Base-by-base conservation (phyloP, 306 rosid species). In the Alnus glutinosa region DNA sequence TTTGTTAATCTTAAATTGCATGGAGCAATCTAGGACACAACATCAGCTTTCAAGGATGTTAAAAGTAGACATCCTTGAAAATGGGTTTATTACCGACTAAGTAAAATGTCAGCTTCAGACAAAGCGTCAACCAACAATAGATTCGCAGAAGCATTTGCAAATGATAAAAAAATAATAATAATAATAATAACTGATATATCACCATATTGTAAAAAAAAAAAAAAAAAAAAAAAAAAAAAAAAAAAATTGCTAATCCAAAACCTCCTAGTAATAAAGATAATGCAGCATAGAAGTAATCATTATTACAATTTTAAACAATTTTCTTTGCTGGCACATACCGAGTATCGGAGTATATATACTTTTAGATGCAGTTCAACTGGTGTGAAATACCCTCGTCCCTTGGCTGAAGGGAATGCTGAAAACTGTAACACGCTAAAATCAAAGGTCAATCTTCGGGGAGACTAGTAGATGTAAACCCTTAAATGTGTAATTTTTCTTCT, bases 271-370 rank as follows among this genome's bases (percentile, higher is more conserved):
- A 78, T 46, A 47, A 48, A 57, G 58, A 57, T 10, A 28, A 55
- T 7, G 34, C 59, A 18, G 55, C 58, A 12, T 12, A 4, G 2
- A 63, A 34, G 70, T 5, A 5, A 39, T 28, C 23, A 16, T 70
- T 78, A 78, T 78, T 55, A 48, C 75, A 55, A 5, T 47, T 34
- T 48, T 11, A 34, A 78, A 70, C 58, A 55, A 34, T 63, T 63
- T 34, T 63, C 70, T 63, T 63, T 34, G 32, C 32, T 28, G 28
- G 37, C 39, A 52, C 52, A 49, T 42, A 10, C 2, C 11, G n/a
- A n/a, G 47, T 63, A 23, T 23, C 28, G 28, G 28, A 23, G 28
- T 23, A 23, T 23, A 23, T 23, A 34, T 14, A 63, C 70, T 14
- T 46, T 32, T 32, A 34, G 44, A 63, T 3, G 55, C 74, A 11